Evolutionary conservation across 1,284 basidiomycete species (phyloP), one percentile per base, ranked within the genome.

Genomic region (Papiliotrema fonsecae): DNA sequence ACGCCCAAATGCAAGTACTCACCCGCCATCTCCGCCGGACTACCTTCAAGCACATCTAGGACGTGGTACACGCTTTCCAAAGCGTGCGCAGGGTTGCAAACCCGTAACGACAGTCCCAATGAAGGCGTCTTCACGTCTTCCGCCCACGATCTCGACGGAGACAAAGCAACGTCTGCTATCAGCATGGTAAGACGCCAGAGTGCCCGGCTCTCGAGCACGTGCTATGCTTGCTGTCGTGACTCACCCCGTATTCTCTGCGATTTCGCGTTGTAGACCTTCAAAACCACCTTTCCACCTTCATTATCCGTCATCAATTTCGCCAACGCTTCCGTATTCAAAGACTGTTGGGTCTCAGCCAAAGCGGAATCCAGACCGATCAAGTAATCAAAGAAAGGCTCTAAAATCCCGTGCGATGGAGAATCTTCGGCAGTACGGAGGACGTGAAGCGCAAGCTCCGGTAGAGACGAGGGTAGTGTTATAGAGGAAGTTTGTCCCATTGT

Each of bases 331-430:
- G 82, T 83, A 25, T 47, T 56, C 46, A 59, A 31, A 24, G 27
- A 16, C 18, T 41, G 42, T 24, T 36, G 19, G 19, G 28, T 14
- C 16, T 37, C 11, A 26, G 19, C 24, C 35, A 31, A 50, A 6
- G 50, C 37, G 6, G 47, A 32, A 41, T 50, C 52, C 51, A 92
- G 87, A 16, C 93, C 94, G 35, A 97, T 83, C 28, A 97, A 82
- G 71, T 96, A 97, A 76, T 97, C 94, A 67, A 98, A 98, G 76
- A 92, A 96, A 0, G 93, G 88, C 65, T 97, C 92, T 39, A 97
- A 86, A 45, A 82, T 82, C 5, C 88, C 88, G 9, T 87, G 87
- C 1, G 88, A 87, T 16, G 89, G 89, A 1, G 88, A 91, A n/a
- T 80, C 79, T 2, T 88, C 86, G 1, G 88, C 88, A 34, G 92